Evolutionary conservation across 805 yeast species (phyloP).

Genomic region (Candida vartiovaarae): DNA sequence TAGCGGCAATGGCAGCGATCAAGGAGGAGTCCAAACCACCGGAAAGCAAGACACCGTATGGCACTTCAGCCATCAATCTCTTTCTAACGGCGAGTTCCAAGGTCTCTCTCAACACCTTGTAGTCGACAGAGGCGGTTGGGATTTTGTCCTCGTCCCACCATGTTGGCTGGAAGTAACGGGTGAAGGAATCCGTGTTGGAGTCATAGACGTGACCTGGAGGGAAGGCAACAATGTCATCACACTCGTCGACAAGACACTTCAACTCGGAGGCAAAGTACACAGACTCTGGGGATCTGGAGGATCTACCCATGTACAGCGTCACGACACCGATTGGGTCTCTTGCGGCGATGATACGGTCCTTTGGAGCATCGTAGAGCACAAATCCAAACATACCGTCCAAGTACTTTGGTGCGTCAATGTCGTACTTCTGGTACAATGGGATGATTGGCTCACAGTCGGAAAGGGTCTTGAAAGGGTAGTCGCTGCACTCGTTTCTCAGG

Average conservation of each 20-base stretch:
- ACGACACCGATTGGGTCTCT: slow-evolving; percentile 98
- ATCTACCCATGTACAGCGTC: slow-evolving; percentile 91
- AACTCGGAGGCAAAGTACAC: slow-evolving; percentile 90
- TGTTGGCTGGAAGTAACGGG: slow-evolving; percentile 84
- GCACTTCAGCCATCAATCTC: slow-evolving; percentile 99
- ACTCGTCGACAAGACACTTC: slow-evolving; percentile 89
- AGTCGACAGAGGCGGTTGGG: slow-evolving; percentile 75
- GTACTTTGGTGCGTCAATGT: slow-evolving; percentile 80
- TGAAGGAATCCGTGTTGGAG: slow-evolving; percentile 76
- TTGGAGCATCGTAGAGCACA: slow-evolving; percentile 76
- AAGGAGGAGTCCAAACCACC: slow-evolving; percentile 97
- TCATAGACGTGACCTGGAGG: slow-evolving; percentile 99
- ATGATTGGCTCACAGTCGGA: slow-evolving; percentile 98
- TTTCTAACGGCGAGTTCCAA: slow-evolving; percentile 95
- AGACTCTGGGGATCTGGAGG: slow-evolving; percentile 58
- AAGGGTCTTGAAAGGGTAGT: slow-evolving; percentile 75
- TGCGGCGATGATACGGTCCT: slow-evolving; percentile 90
- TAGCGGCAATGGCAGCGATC: slow-evolving; percentile 94
- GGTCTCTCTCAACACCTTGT: slow-evolving; percentile 61
- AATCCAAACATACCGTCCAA: slow-evolving; percentile 99
- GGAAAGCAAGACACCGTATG: slow-evolving; percentile 93
- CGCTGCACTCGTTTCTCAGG: slow-evolving; percentile 66
- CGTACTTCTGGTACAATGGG: slow-evolving; percentile 85
- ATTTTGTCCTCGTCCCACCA: slow-evolving; percentile 87
- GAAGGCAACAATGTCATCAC: slow-evolving; percentile 89